A percentile compares a stretch with the other conserved stretches of the same genome.
These are phyloP conservation scores for Potentilla sterilis DNA, from an alignment of 306 rosid species.

Conservation along the genomic window DNA sequence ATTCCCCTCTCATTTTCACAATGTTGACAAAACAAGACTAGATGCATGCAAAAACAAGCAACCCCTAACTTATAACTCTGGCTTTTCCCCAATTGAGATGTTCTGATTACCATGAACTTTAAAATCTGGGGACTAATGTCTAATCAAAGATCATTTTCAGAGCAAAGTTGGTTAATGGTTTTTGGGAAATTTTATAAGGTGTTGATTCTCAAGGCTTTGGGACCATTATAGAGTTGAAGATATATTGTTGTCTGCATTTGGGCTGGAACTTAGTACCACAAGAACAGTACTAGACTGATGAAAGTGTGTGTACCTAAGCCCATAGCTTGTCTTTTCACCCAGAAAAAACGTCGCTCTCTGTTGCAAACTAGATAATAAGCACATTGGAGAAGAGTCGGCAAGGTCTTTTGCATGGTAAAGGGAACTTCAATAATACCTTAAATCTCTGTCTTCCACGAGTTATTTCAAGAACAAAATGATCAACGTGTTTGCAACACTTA, in stretches of 20 bases:
- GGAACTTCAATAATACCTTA: too few species aligned
- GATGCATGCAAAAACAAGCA: slow-evolving; percentile 34
- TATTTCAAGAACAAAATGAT: neutral
- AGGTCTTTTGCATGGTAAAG: too few species aligned
- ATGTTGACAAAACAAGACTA: slow-evolving; percentile 39
- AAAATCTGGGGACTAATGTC: neutral
- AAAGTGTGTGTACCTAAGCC: neutral
- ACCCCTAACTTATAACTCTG: slow-evolving; percentile 25
- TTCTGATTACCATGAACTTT: neutral
- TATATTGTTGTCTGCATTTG: neutral
- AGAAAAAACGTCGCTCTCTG: neutral
- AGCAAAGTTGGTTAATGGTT: neutral
- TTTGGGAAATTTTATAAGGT: neutral
- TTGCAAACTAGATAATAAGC: neutral
- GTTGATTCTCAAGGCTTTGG: slow-evolving; percentile 10
- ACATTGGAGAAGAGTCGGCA: neutral
- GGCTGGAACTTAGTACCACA: neutral
- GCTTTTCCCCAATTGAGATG: slow-evolving; percentile 25
- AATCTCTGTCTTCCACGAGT: neutral
- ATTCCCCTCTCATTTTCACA: slow-evolving; percentile 19
- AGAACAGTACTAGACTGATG: neutral
- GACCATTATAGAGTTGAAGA: slow-evolving; percentile 3
- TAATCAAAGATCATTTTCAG: slow-evolving; percentile 20
- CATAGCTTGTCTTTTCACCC: neutral
- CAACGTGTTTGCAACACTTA: neutral